These are phyloP conservation scores for Holtermanniella nyarrowii DNA, from an alignment of 768 basidiomycete genomes.

Conservation along the genomic window DNA sequence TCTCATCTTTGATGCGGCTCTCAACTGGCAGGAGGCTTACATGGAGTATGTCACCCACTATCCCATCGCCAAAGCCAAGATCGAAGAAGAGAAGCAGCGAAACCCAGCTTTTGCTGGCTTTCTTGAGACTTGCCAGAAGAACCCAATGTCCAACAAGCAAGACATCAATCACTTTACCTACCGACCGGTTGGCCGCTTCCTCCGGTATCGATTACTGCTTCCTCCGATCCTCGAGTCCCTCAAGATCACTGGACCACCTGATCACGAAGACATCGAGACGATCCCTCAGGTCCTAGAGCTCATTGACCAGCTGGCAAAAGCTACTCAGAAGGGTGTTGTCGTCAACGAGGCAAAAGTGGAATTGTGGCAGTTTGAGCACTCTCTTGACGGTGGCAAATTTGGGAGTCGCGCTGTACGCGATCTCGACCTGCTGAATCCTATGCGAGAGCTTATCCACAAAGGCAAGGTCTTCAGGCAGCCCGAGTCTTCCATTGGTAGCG, in stretches of 20 bases:
- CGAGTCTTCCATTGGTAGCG: constrained; percentile 63
- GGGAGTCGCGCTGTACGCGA: constrained; percentile 47
- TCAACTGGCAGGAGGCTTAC: constrained; percentile 41
- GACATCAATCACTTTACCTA: constrained; percentile 92
- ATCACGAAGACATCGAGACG: constrained; percentile 68
- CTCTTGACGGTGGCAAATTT: constrained; percentile 30
- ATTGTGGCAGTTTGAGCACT: constrained; percentile 53
- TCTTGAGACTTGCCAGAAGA: constrained; percentile 46
- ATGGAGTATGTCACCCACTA: constrained; percentile 41
- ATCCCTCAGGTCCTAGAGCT: constrained; percentile 80
- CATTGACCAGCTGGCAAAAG: constrained; percentile 74
- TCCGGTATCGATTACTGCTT: constrained; percentile 78
- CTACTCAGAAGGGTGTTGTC: constrained; percentile 74
- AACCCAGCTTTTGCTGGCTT: constrained; percentile 34
- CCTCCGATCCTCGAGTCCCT: constrained; percentile 70
- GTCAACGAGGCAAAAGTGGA: constrained; percentile 82
- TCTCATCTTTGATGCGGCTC: constrained; percentile 39
- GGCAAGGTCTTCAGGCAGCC: constrained; percentile 77
- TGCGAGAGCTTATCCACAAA: constrained; percentile 70
- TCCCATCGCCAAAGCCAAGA: constrained; percentile 41
- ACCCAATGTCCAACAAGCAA: constrained; percentile 66
- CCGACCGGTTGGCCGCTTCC: constrained; percentile 76
- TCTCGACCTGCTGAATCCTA: constrained; percentile 77
- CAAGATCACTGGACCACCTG: constrained; percentile 42
- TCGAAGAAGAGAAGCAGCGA: constrained; percentile 32